Base-by-base conservation (phyloP, 2,329 filamentous ascomycete genomes). In the Coleophoma crateriformis region DNA sequence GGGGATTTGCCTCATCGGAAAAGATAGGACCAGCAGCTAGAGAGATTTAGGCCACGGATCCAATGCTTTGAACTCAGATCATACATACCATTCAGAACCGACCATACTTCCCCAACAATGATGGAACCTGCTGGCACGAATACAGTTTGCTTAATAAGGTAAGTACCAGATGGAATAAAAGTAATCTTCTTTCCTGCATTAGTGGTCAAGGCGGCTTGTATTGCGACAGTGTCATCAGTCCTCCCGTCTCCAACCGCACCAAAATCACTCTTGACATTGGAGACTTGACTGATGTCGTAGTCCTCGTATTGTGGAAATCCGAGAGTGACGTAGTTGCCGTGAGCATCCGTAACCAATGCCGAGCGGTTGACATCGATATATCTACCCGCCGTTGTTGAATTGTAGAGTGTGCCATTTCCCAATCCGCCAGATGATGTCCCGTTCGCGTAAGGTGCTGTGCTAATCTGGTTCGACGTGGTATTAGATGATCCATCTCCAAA, bases 61-160 rank as follows among this genome's bases (percentile, higher is more conserved):
- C 8, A 41, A 19, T 1, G 17, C 15, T 8, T 17, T 19, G 17
- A 41, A n/a, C 13, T 19, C 10, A 19, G 37, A 17, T 13, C 41
- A n/a, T 32, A 44, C 41, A n/a, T 32, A 44, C 68, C 77, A 15
- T 70, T 73, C 58, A 77, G 74, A 13, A 67, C 68, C 8, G 76
- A 71, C 69, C 75, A 79, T 4, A 71, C 70, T 61, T 82, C 77
- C 20, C 80, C 80, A 13, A 78, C 67, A 33, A 83, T 71, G 3
- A 69, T 68, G 4, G 76, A 74, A 8, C 74, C 71, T 7, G 68
- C 63, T 0, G 75, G 75, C 27, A 78, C 58, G 19, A 67, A 64
- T 15, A 78, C 61, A 0, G 76, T 78, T 7, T 65, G 61, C 0
- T 66, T 71, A 27, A 77, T 67, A 27, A 71, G 62, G 57, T 78